Conservation (phyloP, 192 early-diverging fungal species). For the Phlyctochytrium arcticum region DNA sequence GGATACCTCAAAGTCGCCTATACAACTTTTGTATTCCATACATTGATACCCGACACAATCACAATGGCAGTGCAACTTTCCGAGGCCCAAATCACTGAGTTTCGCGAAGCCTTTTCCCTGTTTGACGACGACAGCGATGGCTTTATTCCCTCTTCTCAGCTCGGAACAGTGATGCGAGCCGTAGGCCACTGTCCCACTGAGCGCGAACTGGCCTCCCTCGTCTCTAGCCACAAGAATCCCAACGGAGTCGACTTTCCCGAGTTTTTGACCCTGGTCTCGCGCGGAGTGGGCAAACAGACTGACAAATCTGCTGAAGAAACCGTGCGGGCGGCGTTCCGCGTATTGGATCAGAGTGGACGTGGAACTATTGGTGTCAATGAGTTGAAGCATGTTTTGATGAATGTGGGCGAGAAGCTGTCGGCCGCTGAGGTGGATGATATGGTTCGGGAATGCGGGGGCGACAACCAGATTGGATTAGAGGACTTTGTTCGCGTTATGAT, state of each 20-base stretch:
- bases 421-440: conserved; percentile 70
- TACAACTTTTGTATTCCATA: neutral
- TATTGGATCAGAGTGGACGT: conserved; percentile 86
- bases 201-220: conserved; percentile 83
- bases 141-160: conserved; percentile 80
- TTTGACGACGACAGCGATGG: conserved; percentile 91
- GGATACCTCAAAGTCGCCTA: too few species aligned
- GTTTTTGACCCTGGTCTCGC: conserved; percentile 81
- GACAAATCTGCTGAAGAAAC: conserved; percentile 72
- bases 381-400: conserved; percentile 80
- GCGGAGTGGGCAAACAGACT: conserved; percentile 70
- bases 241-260: conserved; percentile 91
- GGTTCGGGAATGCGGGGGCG: too few species aligned
- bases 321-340: conserved; percentile 79
- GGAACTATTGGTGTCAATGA: conserved; percentile 80
- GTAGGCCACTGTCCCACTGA: conserved; percentile 86
- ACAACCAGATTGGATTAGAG: too few species aligned
- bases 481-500: too few species aligned
- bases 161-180: conserved; percentile 87
- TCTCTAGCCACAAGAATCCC: conserved; percentile 85
- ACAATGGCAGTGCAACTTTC: conserved; percentile 44
- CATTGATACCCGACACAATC: neutral
- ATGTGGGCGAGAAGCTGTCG: conserved; percentile 73
- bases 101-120: conserved; percentile 72
- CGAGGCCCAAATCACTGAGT: conserved; percentile 70